Evolutionary conservation across 495 filamentous ascomycete genomes (phyloP), one percentile per base, ranked within the genome.

Genomic region (Penicillium paradoxum): DNA sequence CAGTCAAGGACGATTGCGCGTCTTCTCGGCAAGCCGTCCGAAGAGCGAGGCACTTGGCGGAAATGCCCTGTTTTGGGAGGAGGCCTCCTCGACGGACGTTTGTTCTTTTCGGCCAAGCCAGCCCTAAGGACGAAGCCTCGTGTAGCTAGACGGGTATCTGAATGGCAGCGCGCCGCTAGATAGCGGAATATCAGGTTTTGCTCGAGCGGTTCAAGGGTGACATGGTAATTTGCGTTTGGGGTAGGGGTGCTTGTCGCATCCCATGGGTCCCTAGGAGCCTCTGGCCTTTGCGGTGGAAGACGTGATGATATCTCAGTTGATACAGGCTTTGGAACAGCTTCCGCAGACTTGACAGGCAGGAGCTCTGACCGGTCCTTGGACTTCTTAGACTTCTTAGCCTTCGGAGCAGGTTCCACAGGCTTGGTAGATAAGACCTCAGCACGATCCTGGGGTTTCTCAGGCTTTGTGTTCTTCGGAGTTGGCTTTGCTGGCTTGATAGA

Each of bases 1-100:
- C 67, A 71, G 43, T 71, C 69, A 17, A 71, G 53, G 0, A 54
- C 69, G 8, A 72, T 54, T 1, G 63, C 67, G 14, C 55, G 27
- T 25, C 29, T 33, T n/a, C 24, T 51, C 18, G 29, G 15, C 7
- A 21, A 19, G n/a, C 49, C 25, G 42, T 27, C 40, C 0, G 43
- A 34, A 22, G 25, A 27, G 1, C 13, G 30, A 40, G 29, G 29
- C 1, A 24, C 19, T 14, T 43, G 27, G 6, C 30, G 49, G 49
- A 43, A 51, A 8, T 42, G 44, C n/a, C 30, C 6, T 32, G 33
- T 18, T 33, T 57, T 52, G 3, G 32, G 22, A 32, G 21, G 7
- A 6, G 17, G 22, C 17, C 24, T 22, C 42, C 44, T 47, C 0
- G 51, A 47, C 11, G 30, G 27, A 8, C 43, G 51, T 15, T 14